These are phyloP conservation scores for Pseudonitzschia delicatissima DNA, from an alignment of 108 stramenopile species.

Conservation along the genomic window DNA sequence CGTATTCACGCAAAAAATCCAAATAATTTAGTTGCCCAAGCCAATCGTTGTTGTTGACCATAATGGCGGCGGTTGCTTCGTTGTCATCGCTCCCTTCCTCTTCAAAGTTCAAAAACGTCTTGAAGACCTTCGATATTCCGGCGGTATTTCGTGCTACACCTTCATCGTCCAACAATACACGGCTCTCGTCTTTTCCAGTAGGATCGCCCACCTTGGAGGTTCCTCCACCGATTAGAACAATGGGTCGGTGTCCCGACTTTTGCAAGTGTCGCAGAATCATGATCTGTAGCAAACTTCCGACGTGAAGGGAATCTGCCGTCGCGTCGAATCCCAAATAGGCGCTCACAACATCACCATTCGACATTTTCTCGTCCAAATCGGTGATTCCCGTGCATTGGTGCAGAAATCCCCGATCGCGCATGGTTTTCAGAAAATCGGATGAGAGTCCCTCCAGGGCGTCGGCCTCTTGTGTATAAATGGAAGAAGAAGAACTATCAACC, in stretches of 20 bases:
- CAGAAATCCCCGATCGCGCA: conserved; percentile 85
- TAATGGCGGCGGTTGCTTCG: conserved; percentile 44
- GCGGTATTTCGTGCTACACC: conserved; percentile 71
- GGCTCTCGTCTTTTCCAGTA: conserved; percentile 94
- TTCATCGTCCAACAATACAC: conserved; percentile 83
- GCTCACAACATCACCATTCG: conserved; percentile 21
- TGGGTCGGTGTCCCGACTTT: conserved; percentile 79
- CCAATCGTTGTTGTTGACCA: conserved; percentile 98
- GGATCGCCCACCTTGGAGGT: conserved; percentile 98
- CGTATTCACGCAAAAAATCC: conserved; percentile 94
- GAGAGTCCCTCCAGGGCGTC: conserved; percentile 51
- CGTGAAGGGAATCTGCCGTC: conserved; percentile 96
- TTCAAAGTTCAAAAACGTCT: conserved; percentile 74
- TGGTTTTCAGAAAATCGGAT: conserved; percentile 71
- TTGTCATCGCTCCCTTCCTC: conserved; percentile 41
- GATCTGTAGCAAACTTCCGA: conserved; percentile 95
- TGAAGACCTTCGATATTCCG: conserved; percentile 83
- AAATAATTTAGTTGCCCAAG: conserved; percentile 77
- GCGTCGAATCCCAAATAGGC: conserved; percentile 99
- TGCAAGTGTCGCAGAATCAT: conserved; percentile 96
- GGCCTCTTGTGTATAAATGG: conserved; percentile 52
- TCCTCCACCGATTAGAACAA: conserved; percentile 94
- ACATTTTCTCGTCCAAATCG: conserved; percentile 54
- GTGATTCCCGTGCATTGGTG: conserved; percentile 81
- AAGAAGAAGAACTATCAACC: conserved; percentile 26